Percentiles rank a stretch among this genome's conserved stretches.
Conservation (phyloP, 1,284 basidiomycete genomes). For the Melampsora americana region DNA sequence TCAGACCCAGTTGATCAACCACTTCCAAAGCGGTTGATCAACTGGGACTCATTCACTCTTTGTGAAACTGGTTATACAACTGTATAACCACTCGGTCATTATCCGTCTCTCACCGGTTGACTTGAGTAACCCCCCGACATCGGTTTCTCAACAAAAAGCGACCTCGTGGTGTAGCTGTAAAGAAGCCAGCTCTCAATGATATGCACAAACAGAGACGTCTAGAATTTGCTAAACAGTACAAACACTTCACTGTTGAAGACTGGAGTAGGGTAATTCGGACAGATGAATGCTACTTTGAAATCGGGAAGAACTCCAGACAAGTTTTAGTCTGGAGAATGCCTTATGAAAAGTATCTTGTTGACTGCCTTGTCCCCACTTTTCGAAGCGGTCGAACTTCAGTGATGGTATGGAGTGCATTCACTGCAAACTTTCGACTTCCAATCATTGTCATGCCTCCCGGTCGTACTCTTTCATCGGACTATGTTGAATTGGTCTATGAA, state of each 20-base stretch:
- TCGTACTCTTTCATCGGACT: not conserved
- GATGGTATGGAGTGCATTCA: not conserved
- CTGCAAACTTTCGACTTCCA: not conserved
- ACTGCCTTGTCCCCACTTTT: too few species aligned
- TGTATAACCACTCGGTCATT: too few species aligned
- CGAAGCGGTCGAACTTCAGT: not conserved
- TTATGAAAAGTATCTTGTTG: slow-evolving; percentile 10
- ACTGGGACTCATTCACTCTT: too few species aligned
- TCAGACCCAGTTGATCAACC: too few species aligned
- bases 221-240: not conserved
- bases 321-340: not conserved
- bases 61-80: too few species aligned
- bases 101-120: not conserved
- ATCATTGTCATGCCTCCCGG: not conserved
- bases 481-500: not conserved
- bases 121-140: not conserved
- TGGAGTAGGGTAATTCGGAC: slow-evolving; percentile 7
- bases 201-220: not conserved
- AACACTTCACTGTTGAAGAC: not conserved
- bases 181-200: not conserved
- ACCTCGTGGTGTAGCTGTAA: too few species aligned
- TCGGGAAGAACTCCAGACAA: slow-evolving; percentile 2
- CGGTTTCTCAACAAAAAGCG: not conserved
- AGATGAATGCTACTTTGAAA: slow-evolving; percentile 24
- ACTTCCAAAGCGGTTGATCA: too few species aligned